Evolutionary conservation across 495 filamentous ascomycete genomes (phyloP).

Genomic region (Hypoxylon trugodes): DNA sequence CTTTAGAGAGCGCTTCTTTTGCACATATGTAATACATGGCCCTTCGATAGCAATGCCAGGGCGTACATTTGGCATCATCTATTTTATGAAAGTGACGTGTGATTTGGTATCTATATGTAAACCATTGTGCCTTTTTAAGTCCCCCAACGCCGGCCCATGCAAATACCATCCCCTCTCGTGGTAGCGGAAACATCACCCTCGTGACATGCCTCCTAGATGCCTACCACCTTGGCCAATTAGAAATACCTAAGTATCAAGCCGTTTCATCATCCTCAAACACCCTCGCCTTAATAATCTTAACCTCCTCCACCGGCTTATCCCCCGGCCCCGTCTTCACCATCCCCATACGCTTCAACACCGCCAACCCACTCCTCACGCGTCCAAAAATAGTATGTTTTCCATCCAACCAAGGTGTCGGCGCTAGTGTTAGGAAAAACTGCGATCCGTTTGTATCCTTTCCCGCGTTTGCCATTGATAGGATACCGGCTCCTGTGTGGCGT

Average conservation of each 20-base stretch:
- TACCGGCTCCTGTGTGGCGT: constrained; percentile 93
- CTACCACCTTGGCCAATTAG: no score
- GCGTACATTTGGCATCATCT: constrained; percentile 5
- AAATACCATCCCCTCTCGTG: neutral
- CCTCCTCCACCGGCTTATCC: constrained; percentile 82
- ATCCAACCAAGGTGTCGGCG: constrained; percentile 96
- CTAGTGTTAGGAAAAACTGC: constrained; percentile 89
- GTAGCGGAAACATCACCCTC: no score
- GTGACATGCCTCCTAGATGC: no score
- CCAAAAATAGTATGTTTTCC: constrained; percentile 99
- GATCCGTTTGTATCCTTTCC: constrained; percentile 94
- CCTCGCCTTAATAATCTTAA: constrained; percentile 79
- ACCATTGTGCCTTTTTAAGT: constrained; percentile 2
- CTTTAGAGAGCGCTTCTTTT: constrained; percentile 33
- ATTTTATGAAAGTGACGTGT: constrained; percentile 1
- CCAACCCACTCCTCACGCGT: constrained; percentile 84
- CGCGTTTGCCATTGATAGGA: constrained; percentile 95
- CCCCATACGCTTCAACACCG: constrained; percentile 87
- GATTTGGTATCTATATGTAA: constrained; percentile 30
- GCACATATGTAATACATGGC: constrained; percentile 38
- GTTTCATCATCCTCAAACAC: constrained; percentile 62
- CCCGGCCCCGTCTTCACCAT: constrained; percentile 83
- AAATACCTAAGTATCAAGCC: neutral
- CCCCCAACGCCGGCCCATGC: constrained; percentile 23
- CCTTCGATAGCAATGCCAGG: constrained; percentile 3